Evolutionary conservation across 208 protist species (phyloP).

Genomic region (Endotrypanum monterogeii): DNA sequence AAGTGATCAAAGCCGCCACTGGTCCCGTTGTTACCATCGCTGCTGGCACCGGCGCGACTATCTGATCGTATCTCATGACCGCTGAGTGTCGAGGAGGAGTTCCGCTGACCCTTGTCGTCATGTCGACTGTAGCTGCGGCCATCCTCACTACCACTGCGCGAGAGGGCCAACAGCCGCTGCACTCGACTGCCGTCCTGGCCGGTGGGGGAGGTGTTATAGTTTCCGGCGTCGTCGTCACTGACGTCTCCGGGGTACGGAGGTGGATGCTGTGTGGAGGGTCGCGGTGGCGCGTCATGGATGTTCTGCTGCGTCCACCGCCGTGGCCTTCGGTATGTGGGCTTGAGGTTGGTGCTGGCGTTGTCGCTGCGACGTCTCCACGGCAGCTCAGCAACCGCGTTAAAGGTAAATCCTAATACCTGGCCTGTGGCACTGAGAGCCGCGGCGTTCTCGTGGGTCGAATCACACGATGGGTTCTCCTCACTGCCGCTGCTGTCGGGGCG

Average conservation of each 20-base stretch:
- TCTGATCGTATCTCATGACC: neutral
- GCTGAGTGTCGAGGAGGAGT: neutral
- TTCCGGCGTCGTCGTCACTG: neutral
- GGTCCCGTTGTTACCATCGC: neutral
- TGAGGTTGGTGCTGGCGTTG: neutral
- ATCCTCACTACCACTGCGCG: neutral
- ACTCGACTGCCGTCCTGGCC: neutral
- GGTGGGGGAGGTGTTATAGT: neutral
- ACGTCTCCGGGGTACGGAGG: neutral
- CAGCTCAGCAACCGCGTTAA: slow-evolving; percentile 5
- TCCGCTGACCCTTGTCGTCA: neutral
- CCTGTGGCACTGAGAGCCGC: neutral
- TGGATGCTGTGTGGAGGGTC: too few species aligned
- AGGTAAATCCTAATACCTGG: slow-evolving; percentile 28
- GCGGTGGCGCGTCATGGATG: neutral
- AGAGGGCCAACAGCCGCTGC: neutral
- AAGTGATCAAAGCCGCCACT: slow-evolving; percentile 37
- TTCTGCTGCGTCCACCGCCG: neutral
- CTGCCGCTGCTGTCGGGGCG: neutral
- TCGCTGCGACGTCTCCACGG: slow-evolving; percentile 2
- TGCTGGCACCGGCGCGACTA: neutral
- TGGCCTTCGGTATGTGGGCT: neutral
- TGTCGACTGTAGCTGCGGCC: neutral
- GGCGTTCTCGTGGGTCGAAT: neutral
- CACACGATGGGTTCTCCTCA: neutral